Percentiles rank a stretch among this genome's conserved stretches.
Evolutionary conservation across 768 basidiomycete species (phyloP).

Genomic region (Russula emetica): DNA sequence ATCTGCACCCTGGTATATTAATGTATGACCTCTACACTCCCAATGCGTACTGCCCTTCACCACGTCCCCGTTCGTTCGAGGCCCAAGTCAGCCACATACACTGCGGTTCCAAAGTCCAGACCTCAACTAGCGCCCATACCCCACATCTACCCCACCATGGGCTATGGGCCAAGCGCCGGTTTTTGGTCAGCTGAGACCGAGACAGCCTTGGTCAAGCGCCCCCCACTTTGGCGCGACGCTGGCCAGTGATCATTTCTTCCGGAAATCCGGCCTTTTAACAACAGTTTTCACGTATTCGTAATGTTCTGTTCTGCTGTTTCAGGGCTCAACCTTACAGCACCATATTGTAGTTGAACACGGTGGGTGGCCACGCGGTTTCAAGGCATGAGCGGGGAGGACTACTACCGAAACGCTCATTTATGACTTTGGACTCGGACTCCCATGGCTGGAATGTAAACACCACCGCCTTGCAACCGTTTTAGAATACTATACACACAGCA

Average conservation of each 20-base stretch:
- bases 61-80: slow-evolving; percentile 20
- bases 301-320: not conserved
- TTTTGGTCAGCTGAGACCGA: slow-evolving; percentile 12
- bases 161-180: slow-evolving; percentile 2
- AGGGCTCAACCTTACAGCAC: not conserved
- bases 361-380: not conserved
- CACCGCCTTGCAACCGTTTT: not conserved
- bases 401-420: not conserved
- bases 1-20: slow-evolving; percentile 8
- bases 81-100: not conserved
- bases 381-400: not conserved
- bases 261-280: not conserved
- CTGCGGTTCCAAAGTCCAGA: slow-evolving; percentile 13
- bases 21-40: not conserved
- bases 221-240: not conserved
- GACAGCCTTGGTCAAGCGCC: not conserved
- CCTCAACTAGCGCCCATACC: slow-evolving; percentile 16
- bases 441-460: not conserved
- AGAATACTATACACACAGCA: not conserved
- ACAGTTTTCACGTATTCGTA: not conserved
- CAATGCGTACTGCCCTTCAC: slow-evolving; percentile 18
- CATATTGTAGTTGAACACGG: not conserved
- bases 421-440: not conserved
- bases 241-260: not conserved
- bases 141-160: slow-evolving; percentile 23